Percentiles rank a stretch among this genome's conserved stretches.
Conservation (phyloP, 192 early-diverging fungal species). For the Coemansia sp. region DNA sequence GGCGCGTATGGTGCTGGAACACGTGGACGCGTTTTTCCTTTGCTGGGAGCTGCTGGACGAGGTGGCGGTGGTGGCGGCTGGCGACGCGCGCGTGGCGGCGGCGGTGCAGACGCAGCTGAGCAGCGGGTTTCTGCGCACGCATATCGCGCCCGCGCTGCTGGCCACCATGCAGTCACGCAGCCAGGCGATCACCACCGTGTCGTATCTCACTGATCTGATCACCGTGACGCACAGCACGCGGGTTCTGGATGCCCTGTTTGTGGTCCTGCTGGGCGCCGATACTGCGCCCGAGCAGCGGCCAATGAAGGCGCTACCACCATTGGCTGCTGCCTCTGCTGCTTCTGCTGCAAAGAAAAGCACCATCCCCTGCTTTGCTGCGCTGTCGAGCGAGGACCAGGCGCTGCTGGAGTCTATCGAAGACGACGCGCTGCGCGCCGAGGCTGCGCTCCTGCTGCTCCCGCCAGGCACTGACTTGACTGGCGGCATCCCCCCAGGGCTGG, state of each 20-base stretch:
- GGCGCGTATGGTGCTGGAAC: slow-evolving; percentile 21
- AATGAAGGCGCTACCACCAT: no score
- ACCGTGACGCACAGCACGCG: slow-evolving; percentile 28
- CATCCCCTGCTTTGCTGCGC: no score
- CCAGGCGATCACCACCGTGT: slow-evolving; percentile 44
- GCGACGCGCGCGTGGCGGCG: slow-evolving; percentile 9
- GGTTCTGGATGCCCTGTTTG: slow-evolving; percentile 47
- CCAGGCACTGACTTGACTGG: slow-evolving; percentile 9
- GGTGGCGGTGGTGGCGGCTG: slow-evolving; percentile 11
- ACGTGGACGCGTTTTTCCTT: slow-evolving; percentile 49
- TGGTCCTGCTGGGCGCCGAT: slow-evolving; percentile 40
- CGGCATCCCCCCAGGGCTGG: neutral
- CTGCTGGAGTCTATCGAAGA: slow-evolving; percentile 46
- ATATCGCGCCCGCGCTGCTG: slow-evolving; percentile 40
- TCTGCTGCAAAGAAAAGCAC: no score
- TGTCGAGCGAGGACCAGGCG: slow-evolving; percentile 40
- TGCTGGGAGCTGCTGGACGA: slow-evolving; percentile 57
- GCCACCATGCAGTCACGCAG: slow-evolving; percentile 19
- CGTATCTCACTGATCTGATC: slow-evolving; percentile 46
- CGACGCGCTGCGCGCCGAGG: slow-evolving; percentile 48
- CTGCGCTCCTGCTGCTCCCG: slow-evolving; percentile 36
- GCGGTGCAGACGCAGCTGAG: slow-evolving; percentile 44
- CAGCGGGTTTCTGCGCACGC: slow-evolving; percentile 42
- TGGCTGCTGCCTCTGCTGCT: no score
- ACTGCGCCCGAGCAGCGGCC: slow-evolving; percentile 36